Conservation (phyloP, 495 filamentous ascomycete genomes). For the Aspergillus mulundensis region DNA sequence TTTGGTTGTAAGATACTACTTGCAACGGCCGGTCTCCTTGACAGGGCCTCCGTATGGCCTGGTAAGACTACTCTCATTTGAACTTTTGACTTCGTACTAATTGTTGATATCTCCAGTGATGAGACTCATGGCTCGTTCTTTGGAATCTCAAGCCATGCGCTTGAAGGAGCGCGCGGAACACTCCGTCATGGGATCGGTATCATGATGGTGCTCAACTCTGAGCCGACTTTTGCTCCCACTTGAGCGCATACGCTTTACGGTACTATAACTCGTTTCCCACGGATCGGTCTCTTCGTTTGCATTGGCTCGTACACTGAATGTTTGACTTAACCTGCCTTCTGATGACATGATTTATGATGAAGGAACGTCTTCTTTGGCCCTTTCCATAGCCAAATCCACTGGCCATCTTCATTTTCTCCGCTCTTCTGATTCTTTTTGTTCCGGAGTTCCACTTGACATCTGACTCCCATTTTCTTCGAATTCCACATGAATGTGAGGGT, state of each 20-base stretch:
- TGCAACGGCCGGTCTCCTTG: conserved; percentile 84
- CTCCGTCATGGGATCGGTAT: conserved; percentile 50
- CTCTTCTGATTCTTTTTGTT: too few relatives aligned
- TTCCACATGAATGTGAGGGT: not conserved
- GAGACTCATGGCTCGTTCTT: conserved; percentile 79
- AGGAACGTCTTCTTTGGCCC: not conserved
- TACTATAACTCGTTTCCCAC: too few relatives aligned
- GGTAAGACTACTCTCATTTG: conserved; percentile 47
- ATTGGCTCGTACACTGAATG: too few relatives aligned
- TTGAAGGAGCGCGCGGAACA: conserved; percentile 69
- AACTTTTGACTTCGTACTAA: conserved; percentile 24
- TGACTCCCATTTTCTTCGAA: not conserved
- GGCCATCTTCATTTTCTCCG: not conserved
- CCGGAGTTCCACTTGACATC: not conserved
- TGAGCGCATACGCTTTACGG: not conserved
- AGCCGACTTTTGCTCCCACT: not conserved
- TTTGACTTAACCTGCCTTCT: too few relatives aligned
- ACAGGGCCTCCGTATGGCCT: conserved; percentile 89
- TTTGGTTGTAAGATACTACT: conserved; percentile 83
- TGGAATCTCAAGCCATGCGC: conserved; percentile 79
- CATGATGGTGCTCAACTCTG: not conserved
- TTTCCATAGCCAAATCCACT: not conserved
- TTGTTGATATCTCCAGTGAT: conserved; percentile 61
- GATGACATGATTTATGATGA: not conserved
- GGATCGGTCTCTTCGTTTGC: too few relatives aligned